Base-by-base conservation (phyloP, 1,284 basidiomycete genomes). In the Leccinum pseudoinsigne region DNA sequence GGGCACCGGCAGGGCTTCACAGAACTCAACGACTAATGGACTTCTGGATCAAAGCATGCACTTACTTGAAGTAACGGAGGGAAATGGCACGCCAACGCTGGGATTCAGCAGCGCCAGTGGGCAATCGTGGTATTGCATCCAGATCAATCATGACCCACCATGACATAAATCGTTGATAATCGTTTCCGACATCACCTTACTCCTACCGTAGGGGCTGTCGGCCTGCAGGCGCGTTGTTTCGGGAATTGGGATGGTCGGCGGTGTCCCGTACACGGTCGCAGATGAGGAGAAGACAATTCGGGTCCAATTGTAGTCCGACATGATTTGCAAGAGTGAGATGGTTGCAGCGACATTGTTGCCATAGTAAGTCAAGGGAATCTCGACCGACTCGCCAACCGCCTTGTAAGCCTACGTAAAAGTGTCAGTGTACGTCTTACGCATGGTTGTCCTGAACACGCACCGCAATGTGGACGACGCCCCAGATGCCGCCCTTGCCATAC, bases 201-300 rank as follows among this genome's bases (percentile, higher is more conserved):
- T 97, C 73, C 92, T 90, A 40, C 95, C 97, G 74, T 99, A 99
- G 18, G 93, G 92, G 68, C 94, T 97, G 76, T 96, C 91, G 2
- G 97, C 94, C 72, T 92, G 80, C 64, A 99, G 79, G 12, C 92
- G 90, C 5, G 94, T 95, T 3, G 90, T 86, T 79, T 99, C 97
- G 21, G 95, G 94, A 68, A 99, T 99, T 56, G 97, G 97, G 63
- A 99, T 94, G 62, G 81, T 81, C 55, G 93, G 89, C 8, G 97
- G 97, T 3, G 89, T 95, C 64, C 97, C 97, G 76, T 99, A 99
- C 40, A 99, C 97, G n/a, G 97, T 99, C 2, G 97, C 97, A 26
- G 95, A 97, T 11, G 96, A 98, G 1, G 95, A 98, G 82, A 98
- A 99, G 66, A 99, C 96, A 67, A 99, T 82, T 64, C 93, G 86